Conservation (phyloP, 495 filamentous ascomycete species). For the Terfezia boudieri region DNA sequence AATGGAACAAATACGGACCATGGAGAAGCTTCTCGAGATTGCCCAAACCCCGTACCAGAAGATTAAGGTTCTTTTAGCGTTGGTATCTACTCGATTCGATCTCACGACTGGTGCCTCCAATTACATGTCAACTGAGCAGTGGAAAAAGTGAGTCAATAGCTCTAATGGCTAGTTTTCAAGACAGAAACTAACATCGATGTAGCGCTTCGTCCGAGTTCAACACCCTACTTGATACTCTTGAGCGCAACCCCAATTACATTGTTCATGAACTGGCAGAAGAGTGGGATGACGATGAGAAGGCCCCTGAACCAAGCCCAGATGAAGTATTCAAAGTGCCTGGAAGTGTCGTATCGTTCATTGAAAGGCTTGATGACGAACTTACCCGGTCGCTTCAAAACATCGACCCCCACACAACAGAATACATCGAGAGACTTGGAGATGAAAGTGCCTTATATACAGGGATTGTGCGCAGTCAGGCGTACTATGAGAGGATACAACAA, state of each 20-base stretch:
- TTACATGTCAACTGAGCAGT: slow-evolving; percentile 89
- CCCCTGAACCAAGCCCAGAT: slow-evolving; percentile 42
- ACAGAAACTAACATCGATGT: slow-evolving; percentile 5
- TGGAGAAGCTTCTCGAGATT: slow-evolving; percentile 90
- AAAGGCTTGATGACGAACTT: slow-evolving; percentile 92
- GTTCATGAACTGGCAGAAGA: slow-evolving; percentile 84
- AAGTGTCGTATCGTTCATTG: slow-evolving; percentile 80
- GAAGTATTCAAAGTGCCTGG: slow-evolving; percentile 70
- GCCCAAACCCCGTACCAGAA: slow-evolving; percentile 76
- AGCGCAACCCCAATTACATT: slow-evolving; percentile 51
- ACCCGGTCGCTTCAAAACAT: slow-evolving; percentile 88
- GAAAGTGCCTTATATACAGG: slow-evolving; percentile 82
- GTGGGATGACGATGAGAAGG: slow-evolving; percentile 97
- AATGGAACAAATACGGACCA: slow-evolving; percentile 76
- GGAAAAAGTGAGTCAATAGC: slow-evolving; percentile 41
- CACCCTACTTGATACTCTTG: slow-evolving; percentile 53
- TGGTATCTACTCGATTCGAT: slow-evolving; percentile 90
- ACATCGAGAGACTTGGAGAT: slow-evolving; percentile 82
- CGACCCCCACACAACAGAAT: slow-evolving; percentile 95
- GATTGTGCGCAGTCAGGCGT: slow-evolving; percentile 66
- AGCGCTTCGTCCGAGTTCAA: slow-evolving; percentile 65
- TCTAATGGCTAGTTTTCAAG: not conserved
- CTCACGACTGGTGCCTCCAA: slow-evolving; percentile 57
- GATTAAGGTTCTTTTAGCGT: slow-evolving; percentile 74
- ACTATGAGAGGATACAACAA: slow-evolving; percentile 37